Evolutionary conservation across 1,284 basidiomycete species (phyloP), one percentile per base, ranked within the genome.

Genomic region (Ustilago lituana): DNA sequence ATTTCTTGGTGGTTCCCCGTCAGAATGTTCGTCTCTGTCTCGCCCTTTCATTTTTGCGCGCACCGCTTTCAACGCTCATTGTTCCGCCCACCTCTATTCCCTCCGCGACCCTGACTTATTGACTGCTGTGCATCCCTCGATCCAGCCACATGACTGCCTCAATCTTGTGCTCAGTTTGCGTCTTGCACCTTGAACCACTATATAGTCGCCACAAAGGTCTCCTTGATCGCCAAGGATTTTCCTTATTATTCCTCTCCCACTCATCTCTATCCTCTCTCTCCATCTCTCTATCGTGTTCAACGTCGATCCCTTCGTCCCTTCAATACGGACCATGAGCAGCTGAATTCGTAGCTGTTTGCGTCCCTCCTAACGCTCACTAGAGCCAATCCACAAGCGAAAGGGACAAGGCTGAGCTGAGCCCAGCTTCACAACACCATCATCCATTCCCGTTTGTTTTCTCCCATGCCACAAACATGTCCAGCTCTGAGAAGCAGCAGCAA

Each of bases 391-490:
- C n/a, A n/a, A n/a, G n/a, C n/a, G n/a, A n/a, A n/a, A n/a, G n/a
- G n/a, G n/a, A n/a, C 17, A 33, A 33, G 43, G 17, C 29, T 45
- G 24, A 41, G n/a, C 20, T 19, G 4, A 38, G 36, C 20, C 14
- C 19, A 14, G 12, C 31, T 33, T 8, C 11, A 4, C 27, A 22
- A 33, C 24, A 29, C 39, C n/a, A 15, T 14, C 35, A 8, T 22
- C 6, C 19, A 41, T 17, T 31, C 9, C 15, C 12, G 20, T 3
- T 32, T n/a, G n/a, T n/a, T n/a, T n/a, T n/a, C n/a, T n/a, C n/a
- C n/a, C n/a, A n/a, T n/a, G n/a, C n/a, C n/a, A n/a, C n/a, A n/a
- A 49, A 5, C 6, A 65, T 61, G 52, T 50, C 41, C 24, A 43
- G n/a, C 26, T 15, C 35, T 27, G 45, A 47, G 37, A 67, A 56